Base-by-base conservation (phyloP, 1,284 basidiomycete genomes). In the Vanrija humicola region DNA sequence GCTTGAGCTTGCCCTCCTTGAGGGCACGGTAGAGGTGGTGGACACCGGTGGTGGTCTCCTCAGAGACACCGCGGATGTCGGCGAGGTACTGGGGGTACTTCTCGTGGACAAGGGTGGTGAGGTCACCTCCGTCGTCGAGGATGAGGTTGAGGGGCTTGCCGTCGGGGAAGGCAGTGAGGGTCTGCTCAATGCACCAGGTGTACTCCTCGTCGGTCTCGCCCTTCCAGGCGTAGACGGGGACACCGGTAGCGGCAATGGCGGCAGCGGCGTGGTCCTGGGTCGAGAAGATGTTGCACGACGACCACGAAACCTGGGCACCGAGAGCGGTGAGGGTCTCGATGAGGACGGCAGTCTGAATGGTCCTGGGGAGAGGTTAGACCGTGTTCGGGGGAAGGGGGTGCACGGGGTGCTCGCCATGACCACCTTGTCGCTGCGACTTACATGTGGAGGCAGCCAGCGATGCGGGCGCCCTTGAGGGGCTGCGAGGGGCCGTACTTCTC, bases 181-280 rank as follows among this genome's bases (percentile, higher is more conserved):
- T 91, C 81, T 99, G 96, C 76, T 98, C 92, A 68, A 98, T 92
- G 77, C 92, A 96, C 95, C 96, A 99, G 65, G 81, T 77, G 82
- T 98, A 98, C 79, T 99, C 95, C 79, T 98, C 95, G 78, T 98
- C 96, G 56, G 94, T 96, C 83, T 99, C 95, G 60, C 96, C 96
- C 83, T 99, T 99, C 95, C 95, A 99, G 62, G 95, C 96, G 75
- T 87, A 98, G 73, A 98, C 95, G 66, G 95, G 95, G 54, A 98
- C 90, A 68, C 95, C 95, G 61, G 96, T 96, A 25, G 94, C 95
- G 62, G 95, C 95, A 67, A 98, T 98, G 67, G 92, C 96, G 64
- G 95, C 90, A 58, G 95, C 96, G 60, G 95, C 95, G 79, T 98
- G 95, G 79, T 98, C 95, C 78, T 94, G 96, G 55, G 95, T 99